Base-by-base conservation (phyloP, 352 stramenopile genomes). In the Globisporangium irregulare region DNA sequence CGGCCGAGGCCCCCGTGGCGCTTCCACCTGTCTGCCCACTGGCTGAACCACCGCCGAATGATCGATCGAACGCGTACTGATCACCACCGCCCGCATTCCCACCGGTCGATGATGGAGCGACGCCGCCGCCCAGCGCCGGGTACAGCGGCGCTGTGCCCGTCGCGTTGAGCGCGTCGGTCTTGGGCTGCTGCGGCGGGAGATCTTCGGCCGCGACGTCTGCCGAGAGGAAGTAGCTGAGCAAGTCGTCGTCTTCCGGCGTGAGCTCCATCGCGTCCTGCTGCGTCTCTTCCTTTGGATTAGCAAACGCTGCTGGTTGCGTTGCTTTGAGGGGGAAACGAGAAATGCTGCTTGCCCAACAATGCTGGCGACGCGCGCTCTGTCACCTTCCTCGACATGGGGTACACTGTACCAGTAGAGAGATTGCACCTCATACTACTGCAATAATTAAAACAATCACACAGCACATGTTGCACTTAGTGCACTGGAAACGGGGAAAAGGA, bases 161-260 rank as follows among this genome's bases (percentile, higher is more conserved):
- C 0, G 53, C 54, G 46, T 62, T 73, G 38, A 69, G 41, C 34
- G 74, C 64, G 50, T 78, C 68, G 1, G 73, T 58, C 53, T 77
- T 80, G 48, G 71, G 59, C 22, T 55, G 59, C 43, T 55, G 56
- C 54, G 80, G 62, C 25, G 73, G 77, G 32, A 82, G 73, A 32
- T 90, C 74, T 34, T 94, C 84, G 7, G 76, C 64, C 41, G 79
- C 75, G 12, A 95, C 85, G 68, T 94, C 85, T 9, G 82, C 84
- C 14, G 86, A 89, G 34, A 94, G 76, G 70, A 94, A 96, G 76
- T 94, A 96, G 75, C 85, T 94, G 29, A 96, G 76, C 58, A 96
- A 72, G 64, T 96, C 87, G 67, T 96, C 88, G 62, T 96, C 88
- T 74, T 96, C 88, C 7, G 84, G 81, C 63, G 84, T 89, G 51